Percentiles rank a stretch among this genome's conserved stretches.
phyloP scores from a whole-genome alignment of 2,329 filamentous ascomycete genomes.

The Helotiales sp. region DNA sequence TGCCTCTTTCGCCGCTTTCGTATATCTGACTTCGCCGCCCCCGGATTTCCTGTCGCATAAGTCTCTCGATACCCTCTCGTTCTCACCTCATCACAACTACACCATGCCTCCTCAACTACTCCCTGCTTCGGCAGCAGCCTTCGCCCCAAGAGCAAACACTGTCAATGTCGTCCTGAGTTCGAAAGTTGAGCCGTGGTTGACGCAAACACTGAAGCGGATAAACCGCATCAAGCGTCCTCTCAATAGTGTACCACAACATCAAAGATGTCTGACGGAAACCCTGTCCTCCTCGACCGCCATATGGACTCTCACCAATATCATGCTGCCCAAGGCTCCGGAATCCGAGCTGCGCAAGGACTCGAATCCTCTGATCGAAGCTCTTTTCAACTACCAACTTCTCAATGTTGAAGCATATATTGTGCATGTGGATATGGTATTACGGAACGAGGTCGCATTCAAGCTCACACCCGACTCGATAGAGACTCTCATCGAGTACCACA shows the following conservation, averaged over 20 bases:
- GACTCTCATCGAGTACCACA: constrained; percentile 90
- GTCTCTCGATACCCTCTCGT: constrained; percentile 10
- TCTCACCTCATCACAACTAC: constrained; percentile 7
- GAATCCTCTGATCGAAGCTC: constrained; percentile 79
- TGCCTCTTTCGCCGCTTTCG: constrained; percentile 17
- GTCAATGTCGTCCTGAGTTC: constrained; percentile 92
- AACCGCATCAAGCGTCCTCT: constrained; percentile 95
- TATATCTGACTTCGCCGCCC: constrained; percentile 16
- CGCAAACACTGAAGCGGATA: constrained; percentile 92
- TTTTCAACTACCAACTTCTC: constrained; percentile 91
- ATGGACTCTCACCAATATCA: constrained; percentile 90
- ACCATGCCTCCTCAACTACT: constrained; percentile 88
- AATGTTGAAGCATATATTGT: constrained; percentile 97
- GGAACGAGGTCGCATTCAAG: constrained; percentile 98
- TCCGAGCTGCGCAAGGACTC: constrained; percentile 78
- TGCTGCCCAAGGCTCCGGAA: constrained; percentile 88
- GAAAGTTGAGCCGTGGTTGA: constrained; percentile 95
- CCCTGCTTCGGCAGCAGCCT: constrained; percentile 92
- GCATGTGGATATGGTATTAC: constrained; percentile 97
- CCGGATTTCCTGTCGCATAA: constrained; percentile 19
- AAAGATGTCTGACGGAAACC: constrained; percentile 91
- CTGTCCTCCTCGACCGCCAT: constrained; percentile 87
- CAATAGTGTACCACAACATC: constrained; percentile 95
- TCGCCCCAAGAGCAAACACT: constrained; percentile 84
- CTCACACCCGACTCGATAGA: constrained; percentile 94